phyloP scores from a whole-genome alignment of 495 filamentous ascomycete genomes.

The Viridothelium virens region DNA sequence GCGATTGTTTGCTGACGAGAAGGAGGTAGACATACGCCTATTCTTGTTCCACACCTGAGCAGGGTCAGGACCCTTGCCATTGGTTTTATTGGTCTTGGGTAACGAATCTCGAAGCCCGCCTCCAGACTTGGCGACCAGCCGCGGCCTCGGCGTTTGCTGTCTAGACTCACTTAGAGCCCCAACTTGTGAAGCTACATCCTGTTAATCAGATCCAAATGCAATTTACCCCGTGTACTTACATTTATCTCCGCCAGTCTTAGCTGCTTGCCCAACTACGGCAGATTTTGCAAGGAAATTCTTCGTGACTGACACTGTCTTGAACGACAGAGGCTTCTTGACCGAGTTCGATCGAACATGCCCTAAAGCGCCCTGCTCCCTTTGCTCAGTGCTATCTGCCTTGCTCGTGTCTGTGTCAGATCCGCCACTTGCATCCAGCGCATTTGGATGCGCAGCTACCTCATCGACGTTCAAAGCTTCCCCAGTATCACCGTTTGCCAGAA shows the following conservation, averaged over 20 bases:
- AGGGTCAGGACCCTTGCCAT: constrained; percentile 53
- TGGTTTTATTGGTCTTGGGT: constrained; percentile 41
- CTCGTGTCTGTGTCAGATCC: constrained; percentile 62
- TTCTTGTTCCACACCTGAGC: constrained; percentile 97
- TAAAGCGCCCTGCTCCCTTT: constrained; percentile 46
- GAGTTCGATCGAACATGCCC: constrained; percentile 61
- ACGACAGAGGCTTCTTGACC: constrained; percentile 74
- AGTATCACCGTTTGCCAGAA: constrained; percentile 24
- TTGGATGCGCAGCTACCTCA: constrained; percentile 16
- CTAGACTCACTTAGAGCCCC: constrained; percentile 28
- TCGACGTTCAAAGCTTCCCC: constrained; percentile 22
- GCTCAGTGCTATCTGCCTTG: constrained; percentile 37
- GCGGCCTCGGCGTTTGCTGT: constrained; percentile 46
- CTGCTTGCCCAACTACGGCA: constrained; percentile 31
- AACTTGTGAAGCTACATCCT: background rate
- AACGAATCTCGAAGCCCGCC: constrained; percentile 48
- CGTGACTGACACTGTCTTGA: constrained; percentile 93
- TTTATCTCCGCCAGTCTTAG: constrained; percentile 32
- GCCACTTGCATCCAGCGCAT: constrained; percentile 42
- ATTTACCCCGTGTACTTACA: constrained; percentile 12
- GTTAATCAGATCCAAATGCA: background rate
- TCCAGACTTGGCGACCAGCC: constrained; percentile 60
- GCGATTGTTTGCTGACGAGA: constrained; percentile 8
- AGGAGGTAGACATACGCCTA: constrained; percentile 56
- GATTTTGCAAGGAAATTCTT: constrained; percentile 71